Base-by-base conservation (phyloP, 768 basidiomycete species). In the Fomitopsis serialis region DNA sequence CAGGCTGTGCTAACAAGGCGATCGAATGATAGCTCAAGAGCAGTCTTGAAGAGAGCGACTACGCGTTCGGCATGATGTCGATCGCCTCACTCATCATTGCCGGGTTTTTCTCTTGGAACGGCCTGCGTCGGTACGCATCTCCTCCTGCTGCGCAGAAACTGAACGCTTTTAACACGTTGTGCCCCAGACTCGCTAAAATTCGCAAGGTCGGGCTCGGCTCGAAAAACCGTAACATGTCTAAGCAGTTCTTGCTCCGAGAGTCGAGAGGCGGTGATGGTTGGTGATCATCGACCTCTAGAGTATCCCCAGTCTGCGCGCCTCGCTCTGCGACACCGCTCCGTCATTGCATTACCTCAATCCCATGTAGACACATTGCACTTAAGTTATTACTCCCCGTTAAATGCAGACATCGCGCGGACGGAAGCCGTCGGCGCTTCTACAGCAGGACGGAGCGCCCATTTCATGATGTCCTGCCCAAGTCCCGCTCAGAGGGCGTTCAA, bases 1-100 rank as follows among this genome's bases (percentile, higher is more conserved):
- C 53, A 5, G 29, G 29, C 29, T 6, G 37, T 15, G 48, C 12
- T 34, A 35, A 34, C 53, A 37, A 61, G 54, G 12, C 7, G 61
- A 89, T 27, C 44, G 27, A 6, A 40, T 45, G 17, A 21, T 54
- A 66, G 65, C 47, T 66, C 46, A 61, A 36, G 49, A 64, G 59
- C 50, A 61, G 65, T 44, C 27, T 65, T 25, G 66, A 67, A 42
- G 64, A 63, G 12, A 53, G 60, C 56, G 59, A 59, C 23, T 64
- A 44, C 47, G 64, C 63, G 8, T 67, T 67, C 59, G 57, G 50
- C 34, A 45, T 56, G 2, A 64, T 67, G 66, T 57, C 60, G 3
- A 58, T 53, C 3, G 19, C 57, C 13, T 59, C 61, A 22, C 45
- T 64, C 22, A 35, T 56, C 9, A 35, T 58, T 12, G 63, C 59